Percentiles rank a stretch among this genome's conserved stretches.
These are phyloP conservation scores for Xanthoceras sorbifolium DNA, from an alignment of 345 rosid species.

Conservation along the genomic window DNA sequence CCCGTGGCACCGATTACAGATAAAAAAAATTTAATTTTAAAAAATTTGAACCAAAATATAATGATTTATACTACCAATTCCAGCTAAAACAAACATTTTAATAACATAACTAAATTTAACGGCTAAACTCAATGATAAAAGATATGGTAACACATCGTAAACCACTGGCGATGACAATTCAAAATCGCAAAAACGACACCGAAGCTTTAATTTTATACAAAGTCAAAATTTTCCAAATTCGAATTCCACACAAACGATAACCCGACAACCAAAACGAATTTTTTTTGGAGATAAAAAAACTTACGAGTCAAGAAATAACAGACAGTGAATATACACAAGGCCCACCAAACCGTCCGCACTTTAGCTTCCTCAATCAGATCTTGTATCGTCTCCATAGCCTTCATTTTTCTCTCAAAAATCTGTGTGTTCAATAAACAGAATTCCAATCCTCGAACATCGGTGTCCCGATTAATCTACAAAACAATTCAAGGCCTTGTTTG, in stretches of 20 bases:
- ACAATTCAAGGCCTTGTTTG: background rate
- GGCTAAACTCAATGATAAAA: background rate
- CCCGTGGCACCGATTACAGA: background rate
- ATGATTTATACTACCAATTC: background rate
- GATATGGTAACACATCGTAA: background rate
- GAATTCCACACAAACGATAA: no score
- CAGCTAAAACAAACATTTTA: background rate
- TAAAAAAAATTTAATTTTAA: background rate
- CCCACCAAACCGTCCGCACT: conserved; percentile 86
- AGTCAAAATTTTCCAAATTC: no score
- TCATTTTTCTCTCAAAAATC: conserved; percentile 34
- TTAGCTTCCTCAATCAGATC: conserved; percentile 98
- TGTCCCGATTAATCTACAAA: background rate
- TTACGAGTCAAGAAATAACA: conserved; percentile 90
- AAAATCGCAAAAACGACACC: background rate
- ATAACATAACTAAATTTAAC: background rate
- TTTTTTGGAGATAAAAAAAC: conserved; percentile 19
- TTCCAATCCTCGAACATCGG: background rate
- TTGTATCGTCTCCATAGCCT: conserved; percentile 79
- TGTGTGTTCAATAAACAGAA: no score
- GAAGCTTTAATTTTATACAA: no score
- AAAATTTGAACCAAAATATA: background rate
- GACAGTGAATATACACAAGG: conserved; percentile 65
- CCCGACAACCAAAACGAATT: no score
- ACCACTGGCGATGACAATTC: background rate